Base-by-base conservation (phyloP, 2,329 filamentous ascomycete species). In the Penicillium occitanis region DNA sequence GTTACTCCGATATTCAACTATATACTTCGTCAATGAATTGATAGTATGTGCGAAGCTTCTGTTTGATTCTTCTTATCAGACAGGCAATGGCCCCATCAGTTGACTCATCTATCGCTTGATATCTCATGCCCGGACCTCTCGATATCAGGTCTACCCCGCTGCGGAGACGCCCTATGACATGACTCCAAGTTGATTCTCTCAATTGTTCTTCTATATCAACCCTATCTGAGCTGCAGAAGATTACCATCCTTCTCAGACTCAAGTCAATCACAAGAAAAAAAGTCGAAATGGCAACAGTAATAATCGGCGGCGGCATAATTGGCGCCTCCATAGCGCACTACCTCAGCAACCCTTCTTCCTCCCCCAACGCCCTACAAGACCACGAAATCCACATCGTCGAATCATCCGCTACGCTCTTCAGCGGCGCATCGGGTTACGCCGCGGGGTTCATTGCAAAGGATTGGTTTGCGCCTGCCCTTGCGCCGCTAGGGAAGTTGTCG, bases 401-500 rank as follows among this genome's bases (percentile, higher is more conserved):
- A 71, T 80, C 85, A 5, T 84, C 84, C 4, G 75, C 82, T 0
- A 75, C 86, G 68, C 83, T 93, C 37, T 92, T 93, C 76, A 84
- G 86, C 11, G 91, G 88, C 35, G 90, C 91, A 0, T 93, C 90
- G 1, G 90, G 91, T 0, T 88, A 86, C 69, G 90, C 90, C 0
- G 91, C 85, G 19, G 91, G 91, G 0, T 94, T 93, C 72, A 73
- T 93, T 8, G 90, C 90, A 0, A 83, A 82, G 40, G 89, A 93
- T 75, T 93, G 90, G 90, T 91, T 91, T 71, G 81, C 82, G 0
- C 80, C 86, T 0, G 80, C 83, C 1, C 79, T 87, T 5, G 81
- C 85, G 0, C 79, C 83, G 0, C 81, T 93, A 0, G 91, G 87
- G 7, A 83, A 82, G 0, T 81, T 93, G 13, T 91, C 88, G 48